These are phyloP conservation scores for Gentiana straminea DNA, from an alignment of 257 asterid species.

Conservation along the genomic window DNA sequence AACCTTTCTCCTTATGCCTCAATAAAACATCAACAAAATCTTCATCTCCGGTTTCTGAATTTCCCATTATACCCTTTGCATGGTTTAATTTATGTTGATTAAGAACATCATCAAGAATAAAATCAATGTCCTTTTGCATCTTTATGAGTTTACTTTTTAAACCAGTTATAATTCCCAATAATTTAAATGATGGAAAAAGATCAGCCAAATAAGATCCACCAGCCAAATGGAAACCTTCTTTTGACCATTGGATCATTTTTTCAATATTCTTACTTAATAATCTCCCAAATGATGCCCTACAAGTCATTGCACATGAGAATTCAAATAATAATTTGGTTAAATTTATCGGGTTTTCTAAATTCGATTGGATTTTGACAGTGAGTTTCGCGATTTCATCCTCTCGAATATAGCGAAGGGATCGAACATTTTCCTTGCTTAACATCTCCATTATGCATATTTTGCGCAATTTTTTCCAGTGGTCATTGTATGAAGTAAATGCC, in stretches of 20 bases:
- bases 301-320: constrained; percentile 6
- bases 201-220: background rate
- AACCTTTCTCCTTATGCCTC: constrained; percentile 3
- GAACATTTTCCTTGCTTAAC: constrained; percentile 16
- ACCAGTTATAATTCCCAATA: background rate
- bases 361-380: constrained; percentile 3
- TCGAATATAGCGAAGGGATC: constrained; percentile 18
- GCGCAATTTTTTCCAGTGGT: constrained; percentile 36
- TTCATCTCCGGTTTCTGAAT: background rate
- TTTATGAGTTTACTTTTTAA: background rate
- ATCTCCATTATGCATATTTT: constrained; percentile 27
- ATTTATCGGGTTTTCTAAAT: constrained; percentile 7
- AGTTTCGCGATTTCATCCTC: constrained; percentile 10
- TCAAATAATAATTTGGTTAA: constrained; percentile 7
- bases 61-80: constrained; percentile 1
- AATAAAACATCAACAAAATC: background rate
- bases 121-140: background rate
- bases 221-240: constrained; percentile 1
- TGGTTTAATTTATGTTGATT: constrained; percentile 15
- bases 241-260: constrained; percentile 7
- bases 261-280: constrained; percentile 8
- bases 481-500: constrained; percentile 24
- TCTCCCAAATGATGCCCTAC: constrained; percentile 26
- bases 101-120: background rate
- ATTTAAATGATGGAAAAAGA: background rate